phyloP scores from a whole-genome alignment of 2,329 filamentous ascomycete genomes.

The Colletotrichum navitas region DNA sequence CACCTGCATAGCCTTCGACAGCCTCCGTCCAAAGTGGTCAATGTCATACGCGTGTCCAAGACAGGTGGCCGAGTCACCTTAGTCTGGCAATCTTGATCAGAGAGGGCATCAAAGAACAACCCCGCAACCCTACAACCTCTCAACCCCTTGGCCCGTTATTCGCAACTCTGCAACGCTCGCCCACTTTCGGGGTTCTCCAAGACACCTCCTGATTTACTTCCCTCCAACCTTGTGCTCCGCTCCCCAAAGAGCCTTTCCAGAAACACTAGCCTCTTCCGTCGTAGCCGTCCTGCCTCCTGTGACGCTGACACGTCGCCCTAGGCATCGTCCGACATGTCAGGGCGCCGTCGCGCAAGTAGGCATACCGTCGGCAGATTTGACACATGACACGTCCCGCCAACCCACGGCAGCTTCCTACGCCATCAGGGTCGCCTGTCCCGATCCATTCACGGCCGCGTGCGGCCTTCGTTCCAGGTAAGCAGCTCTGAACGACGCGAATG shows the following conservation, averaged over 20 bases:
- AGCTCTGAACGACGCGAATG: not conserved
- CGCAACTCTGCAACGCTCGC: not conserved
- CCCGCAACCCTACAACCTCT: not conserved
- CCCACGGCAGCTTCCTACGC: not conserved
- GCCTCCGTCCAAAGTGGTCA: not conserved
- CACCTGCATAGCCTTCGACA: not conserved
- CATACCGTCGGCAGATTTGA: not conserved
- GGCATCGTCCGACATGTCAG: not conserved
- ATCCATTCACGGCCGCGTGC: not conserved
- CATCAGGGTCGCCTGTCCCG: not conserved
- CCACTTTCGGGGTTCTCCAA: not conserved
- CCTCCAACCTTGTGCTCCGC: not conserved
- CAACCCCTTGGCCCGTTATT: no score
- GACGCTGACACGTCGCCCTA: not conserved
- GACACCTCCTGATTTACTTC: not conserved
- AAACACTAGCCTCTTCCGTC: not conserved
- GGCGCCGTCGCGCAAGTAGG: conserved; percentile 6
- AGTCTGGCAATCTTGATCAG: not conserved
- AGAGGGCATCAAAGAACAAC: not conserved
- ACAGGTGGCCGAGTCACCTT: not conserved
- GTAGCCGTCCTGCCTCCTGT: not conserved
- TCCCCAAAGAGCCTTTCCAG: conserved; percentile 9
- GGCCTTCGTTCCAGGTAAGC: not conserved
- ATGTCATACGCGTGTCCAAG: not conserved
- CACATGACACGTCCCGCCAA: conserved; percentile 22